Percentiles rank a stretch among this genome's conserved stretches.
Conservation (phyloP, 2,329 filamentous ascomycete species). For the Arthrobotrys conoides region DNA sequence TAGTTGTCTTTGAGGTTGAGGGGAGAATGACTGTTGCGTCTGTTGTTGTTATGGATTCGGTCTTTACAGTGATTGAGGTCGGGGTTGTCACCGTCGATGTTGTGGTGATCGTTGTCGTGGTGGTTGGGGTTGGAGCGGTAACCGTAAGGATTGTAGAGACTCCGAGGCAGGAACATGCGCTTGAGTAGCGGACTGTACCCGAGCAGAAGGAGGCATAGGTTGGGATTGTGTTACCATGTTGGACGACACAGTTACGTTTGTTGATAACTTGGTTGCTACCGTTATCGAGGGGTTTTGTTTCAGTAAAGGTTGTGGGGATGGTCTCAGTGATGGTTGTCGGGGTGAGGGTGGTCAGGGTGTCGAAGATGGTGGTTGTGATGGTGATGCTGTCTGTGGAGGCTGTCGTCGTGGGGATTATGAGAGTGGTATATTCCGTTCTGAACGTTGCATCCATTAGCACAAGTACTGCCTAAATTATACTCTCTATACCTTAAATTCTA, state of each 20-base stretch:
- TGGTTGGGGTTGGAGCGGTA: slow-evolving; percentile 27
- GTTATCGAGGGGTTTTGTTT: background rate
- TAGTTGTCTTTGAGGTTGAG: background rate
- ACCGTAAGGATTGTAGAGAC: slow-evolving; percentile 28
- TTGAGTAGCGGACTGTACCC: slow-evolving; percentile 30
- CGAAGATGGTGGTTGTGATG: background rate
- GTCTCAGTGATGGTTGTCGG: slow-evolving; percentile 19
- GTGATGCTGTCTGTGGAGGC: slow-evolving; percentile 1
- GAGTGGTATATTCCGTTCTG: slow-evolving; percentile 17
- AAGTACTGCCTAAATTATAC: too few species aligned
- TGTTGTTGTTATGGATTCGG: slow-evolving; percentile 4
- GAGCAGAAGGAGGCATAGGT: slow-evolving; percentile 37
- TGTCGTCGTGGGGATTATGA: background rate
- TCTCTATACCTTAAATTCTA: too few species aligned
- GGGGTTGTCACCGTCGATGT: background rate
- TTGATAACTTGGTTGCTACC: background rate
- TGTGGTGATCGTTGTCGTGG: slow-evolving; percentile 10
- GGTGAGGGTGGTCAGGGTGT: background rate
- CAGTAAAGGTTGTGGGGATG: slow-evolving; percentile 18
- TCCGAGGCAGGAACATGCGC: slow-evolving; percentile 46
- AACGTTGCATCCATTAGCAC: background rate
- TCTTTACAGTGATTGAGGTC: slow-evolving; percentile 7
- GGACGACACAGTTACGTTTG: slow-evolving; percentile 14
- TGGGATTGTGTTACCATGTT: slow-evolving; percentile 23
- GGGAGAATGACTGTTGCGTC: slow-evolving; percentile 14